Conservation (phyloP, 208 protist species). For the Leishmania braziliensis region DNA sequence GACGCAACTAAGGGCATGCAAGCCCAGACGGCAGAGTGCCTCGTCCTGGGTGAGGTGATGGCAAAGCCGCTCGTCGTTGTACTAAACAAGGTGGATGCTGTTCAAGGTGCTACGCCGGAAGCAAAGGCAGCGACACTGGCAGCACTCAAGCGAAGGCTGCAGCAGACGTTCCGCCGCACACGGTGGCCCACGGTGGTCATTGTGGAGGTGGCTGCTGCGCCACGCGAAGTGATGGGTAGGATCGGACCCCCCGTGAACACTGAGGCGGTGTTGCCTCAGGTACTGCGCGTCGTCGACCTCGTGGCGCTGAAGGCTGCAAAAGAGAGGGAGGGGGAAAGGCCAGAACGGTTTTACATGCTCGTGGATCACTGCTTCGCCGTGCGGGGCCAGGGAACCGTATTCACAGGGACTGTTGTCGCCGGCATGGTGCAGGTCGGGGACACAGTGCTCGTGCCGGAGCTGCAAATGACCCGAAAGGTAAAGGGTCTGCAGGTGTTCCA, state of each 20-base stretch:
- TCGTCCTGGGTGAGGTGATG: slow-evolving; percentile 84
- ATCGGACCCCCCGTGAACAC: slow-evolving; percentile 34
- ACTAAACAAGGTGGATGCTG: slow-evolving; percentile 97
- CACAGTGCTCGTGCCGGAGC: slow-evolving; percentile 87
- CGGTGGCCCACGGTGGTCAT: slow-evolving; percentile 73
- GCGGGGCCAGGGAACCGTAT: slow-evolving; percentile 95
- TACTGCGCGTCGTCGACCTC: slow-evolving; percentile 39
- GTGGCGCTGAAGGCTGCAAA: slow-evolving; percentile 23
- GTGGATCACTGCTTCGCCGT: slow-evolving; percentile 99
- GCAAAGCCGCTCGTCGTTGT: slow-evolving; percentile 91
- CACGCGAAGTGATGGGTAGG: slow-evolving; percentile 21
- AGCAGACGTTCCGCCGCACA: slow-evolving; percentile 68
- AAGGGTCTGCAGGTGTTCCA: slow-evolving; percentile 97
- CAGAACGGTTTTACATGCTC: slow-evolving; percentile 90
- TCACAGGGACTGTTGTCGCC: slow-evolving; percentile 96
- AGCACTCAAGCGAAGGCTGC: slow-evolving; percentile 52
- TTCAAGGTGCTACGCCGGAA: slow-evolving; percentile 40
- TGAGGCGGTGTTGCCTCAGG: slow-evolving; percentile 40
- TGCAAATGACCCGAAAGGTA: slow-evolving; percentile 79
- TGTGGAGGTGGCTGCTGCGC: slow-evolving; percentile 71
- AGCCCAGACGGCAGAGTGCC: slow-evolving; percentile 97
- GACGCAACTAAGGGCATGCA: slow-evolving; percentile 98
- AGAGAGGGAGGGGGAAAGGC: slow-evolving; percentile 12
- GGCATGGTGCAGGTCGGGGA: slow-evolving; percentile 86
- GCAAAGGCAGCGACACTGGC: slow-evolving; percentile 39